Evolutionary conservation across 192 early-diverging fungal species (phyloP).

Genomic region (Bifiguratus adelaidae): DNA sequence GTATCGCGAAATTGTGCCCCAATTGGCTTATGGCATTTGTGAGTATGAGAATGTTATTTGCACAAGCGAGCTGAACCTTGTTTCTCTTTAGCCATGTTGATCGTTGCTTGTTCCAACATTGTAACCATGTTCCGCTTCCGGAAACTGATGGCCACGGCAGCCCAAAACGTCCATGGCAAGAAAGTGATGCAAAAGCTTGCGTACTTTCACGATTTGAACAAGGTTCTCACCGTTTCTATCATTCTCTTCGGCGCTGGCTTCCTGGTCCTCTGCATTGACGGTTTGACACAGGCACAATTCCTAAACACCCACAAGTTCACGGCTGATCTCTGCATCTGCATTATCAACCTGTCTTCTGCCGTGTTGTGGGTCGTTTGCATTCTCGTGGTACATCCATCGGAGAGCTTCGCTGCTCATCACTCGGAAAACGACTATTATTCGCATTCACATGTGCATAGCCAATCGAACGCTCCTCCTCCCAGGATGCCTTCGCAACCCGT

Average conservation of each 20-base stretch:
- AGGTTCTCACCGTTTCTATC: constrained; percentile 5
- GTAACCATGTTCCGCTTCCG: constrained; percentile 18
- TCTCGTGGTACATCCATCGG: background rate
- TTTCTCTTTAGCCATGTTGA: constrained; percentile 9
- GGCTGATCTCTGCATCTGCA: constrained; percentile 20
- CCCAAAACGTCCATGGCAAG: constrained; percentile 2
- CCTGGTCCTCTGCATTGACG: constrained; percentile 19
- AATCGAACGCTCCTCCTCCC: too few species aligned
- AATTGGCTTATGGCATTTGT: constrained; percentile 18
- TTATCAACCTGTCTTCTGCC: constrained; percentile 5
- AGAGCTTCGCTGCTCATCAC: too few species aligned
- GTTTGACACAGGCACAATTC: constrained; percentile 12
- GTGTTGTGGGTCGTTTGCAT: background rate
- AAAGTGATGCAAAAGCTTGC: constrained; percentile 9
- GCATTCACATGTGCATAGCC: too few species aligned
- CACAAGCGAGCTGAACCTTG: background rate
- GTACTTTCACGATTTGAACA: constrained; percentile 20
- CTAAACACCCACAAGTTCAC: constrained; percentile 15
- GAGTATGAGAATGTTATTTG: background rate
- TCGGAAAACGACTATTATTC: too few species aligned
- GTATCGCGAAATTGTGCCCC: constrained; percentile 24
- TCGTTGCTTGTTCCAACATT: constrained; percentile 9
- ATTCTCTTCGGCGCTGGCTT: constrained; percentile 9
- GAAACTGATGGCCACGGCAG: constrained; percentile 6
- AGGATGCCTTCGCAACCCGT: too few species aligned